These are phyloP conservation scores for Penicillium subrubescens DNA, from an alignment of 495 filamentous ascomycete species.

Conservation along the genomic window DNA sequence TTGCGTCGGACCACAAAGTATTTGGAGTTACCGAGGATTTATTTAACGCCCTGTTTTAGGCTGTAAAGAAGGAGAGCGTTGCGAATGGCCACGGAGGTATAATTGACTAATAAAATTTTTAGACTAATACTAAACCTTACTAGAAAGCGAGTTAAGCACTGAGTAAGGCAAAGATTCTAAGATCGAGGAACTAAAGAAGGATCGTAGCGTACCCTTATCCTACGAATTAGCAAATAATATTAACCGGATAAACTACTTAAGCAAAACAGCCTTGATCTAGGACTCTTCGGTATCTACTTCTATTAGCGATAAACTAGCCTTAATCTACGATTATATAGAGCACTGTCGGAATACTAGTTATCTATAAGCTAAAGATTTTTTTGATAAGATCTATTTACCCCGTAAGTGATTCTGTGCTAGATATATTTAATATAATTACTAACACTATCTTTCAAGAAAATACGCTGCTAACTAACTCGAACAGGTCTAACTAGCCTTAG, in stretches of 20 bases:
- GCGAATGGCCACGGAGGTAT: conserved; percentile 3
- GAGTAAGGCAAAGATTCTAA: neutral
- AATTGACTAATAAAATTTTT: conserved; percentile 6
- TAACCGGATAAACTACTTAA: neutral
- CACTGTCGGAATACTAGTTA: conserved; percentile 5
- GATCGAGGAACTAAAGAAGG: neutral
- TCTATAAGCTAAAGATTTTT: conserved; percentile 10
- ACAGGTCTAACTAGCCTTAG: neutral
- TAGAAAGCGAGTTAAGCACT: conserved; percentile 7
- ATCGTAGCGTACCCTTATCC: too few relatives aligned
- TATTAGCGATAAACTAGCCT: conserved; percentile 6
- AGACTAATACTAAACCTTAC: neutral
- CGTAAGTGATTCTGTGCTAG: neutral
- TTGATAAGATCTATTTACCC: neutral
- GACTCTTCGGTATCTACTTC: conserved; percentile 5
- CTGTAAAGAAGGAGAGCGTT: neutral
- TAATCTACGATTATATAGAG: conserved; percentile 6
- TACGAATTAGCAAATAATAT: conserved; percentile 4
- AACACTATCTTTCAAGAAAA: conserved; percentile 1
- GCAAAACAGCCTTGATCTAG: conserved; percentile 5
- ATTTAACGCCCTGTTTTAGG: neutral
- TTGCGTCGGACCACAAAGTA: too few relatives aligned
- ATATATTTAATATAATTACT: neutral
- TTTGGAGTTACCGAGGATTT: too few relatives aligned
- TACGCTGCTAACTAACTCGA: neutral